Evolutionary conservation across 306 rosid species (phyloP).

Genomic region (Pueraria montana): DNA sequence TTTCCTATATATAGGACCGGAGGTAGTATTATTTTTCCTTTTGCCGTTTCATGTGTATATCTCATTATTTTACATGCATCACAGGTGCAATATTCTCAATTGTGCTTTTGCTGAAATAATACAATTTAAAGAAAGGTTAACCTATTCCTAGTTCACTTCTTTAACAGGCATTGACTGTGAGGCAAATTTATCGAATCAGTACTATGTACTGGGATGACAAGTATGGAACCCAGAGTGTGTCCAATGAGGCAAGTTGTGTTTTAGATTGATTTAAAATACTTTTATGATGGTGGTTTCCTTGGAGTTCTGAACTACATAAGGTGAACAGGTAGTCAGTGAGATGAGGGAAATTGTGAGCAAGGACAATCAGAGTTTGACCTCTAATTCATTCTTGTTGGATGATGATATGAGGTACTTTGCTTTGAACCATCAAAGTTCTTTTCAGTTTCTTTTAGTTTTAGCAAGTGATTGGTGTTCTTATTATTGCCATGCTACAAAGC

Average conservation of each 20-base stretch:
- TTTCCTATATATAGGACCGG: too few species aligned
- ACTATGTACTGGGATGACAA: conserved; percentile 99
- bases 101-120: conserved; percentile 2
- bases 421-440: not conserved
- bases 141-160: conserved; percentile 37
- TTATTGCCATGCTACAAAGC: not conserved
- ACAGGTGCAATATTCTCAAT: not conserved
- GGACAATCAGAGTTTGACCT: conserved; percentile 80
- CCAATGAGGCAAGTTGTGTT: conserved; percentile 83
- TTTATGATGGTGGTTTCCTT: not conserved
- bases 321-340: conserved; percentile 80
- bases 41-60: not conserved
- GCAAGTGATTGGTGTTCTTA: conserved; percentile 10
- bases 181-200: conserved; percentile 92
- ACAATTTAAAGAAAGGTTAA: conserved; percentile 4
- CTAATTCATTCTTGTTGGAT: conserved; percentile 86
- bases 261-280: conserved; percentile 27
- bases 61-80: conserved; percentile 4
- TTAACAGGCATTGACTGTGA: conserved; percentile 80
- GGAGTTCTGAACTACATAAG: conserved; percentile 37
- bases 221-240: conserved; percentile 89
- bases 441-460: conserved; percentile 1
- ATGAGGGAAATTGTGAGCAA: conserved; percentile 83
- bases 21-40: not conserved
- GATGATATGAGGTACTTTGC: conserved; percentile 80